Conservation (phyloP, 768 basidiomycete genomes). For the Podaxis sp. region DNA sequence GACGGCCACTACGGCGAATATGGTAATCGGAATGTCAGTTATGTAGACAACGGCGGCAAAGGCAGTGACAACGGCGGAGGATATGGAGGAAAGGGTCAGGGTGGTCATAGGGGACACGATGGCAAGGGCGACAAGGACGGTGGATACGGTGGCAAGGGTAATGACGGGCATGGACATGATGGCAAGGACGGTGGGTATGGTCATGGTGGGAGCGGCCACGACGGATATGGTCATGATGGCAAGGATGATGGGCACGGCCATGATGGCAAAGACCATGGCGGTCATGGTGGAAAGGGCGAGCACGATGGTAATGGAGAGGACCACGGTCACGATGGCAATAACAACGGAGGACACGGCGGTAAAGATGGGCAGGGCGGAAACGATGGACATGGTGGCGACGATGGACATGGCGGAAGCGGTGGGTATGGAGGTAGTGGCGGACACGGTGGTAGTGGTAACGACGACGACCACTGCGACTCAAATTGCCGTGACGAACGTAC, state of each 20-base stretch:
- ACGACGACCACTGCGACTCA: background rate
- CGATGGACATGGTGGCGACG: background rate
- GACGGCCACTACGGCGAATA: too few relatives aligned
- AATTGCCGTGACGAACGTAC: conserved; percentile 2
- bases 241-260: background rate
- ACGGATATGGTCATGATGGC: background rate
- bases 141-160: too few relatives aligned
- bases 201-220: background rate
- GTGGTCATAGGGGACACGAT: too few relatives aligned
- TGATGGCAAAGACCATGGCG: too few relatives aligned
- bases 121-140: background rate
- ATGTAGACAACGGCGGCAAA: too few relatives aligned
- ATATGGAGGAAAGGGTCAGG: too few relatives aligned
- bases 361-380: background rate
- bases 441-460: background rate
- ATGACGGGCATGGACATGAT: background rate
- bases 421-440: background rate
- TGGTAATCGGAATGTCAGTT: too few relatives aligned
- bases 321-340: background rate
- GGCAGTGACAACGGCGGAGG: too few relatives aligned
- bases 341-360: background rate
- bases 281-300: background rate
- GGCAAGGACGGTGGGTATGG: background rate
- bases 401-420: background rate
- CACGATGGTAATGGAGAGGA: background rate